Evolutionary conservation across 2,329 filamentous ascomycete species (phyloP).

Genomic region (Fusarium avenaceum): DNA sequence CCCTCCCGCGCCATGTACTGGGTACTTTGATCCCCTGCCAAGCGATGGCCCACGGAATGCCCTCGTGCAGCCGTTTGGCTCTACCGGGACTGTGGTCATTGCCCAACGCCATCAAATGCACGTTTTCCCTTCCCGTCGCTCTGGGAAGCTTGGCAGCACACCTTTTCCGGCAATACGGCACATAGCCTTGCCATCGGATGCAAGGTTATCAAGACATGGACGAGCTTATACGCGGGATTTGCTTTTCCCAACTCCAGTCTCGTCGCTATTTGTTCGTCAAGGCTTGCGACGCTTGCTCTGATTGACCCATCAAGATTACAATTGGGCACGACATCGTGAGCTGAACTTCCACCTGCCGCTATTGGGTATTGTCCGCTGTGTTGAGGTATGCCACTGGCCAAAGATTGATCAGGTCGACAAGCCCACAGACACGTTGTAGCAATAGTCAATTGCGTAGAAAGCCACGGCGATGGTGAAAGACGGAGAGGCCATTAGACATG

Average conservation of each 20-base stretch:
- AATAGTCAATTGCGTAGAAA: slow-evolving; percentile 42
- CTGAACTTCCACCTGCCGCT: slow-evolving; percentile 32
- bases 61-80: slow-evolving; percentile 21
- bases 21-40: slow-evolving; percentile 31
- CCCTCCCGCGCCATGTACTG: slow-evolving; percentile 15
- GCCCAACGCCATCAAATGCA: slow-evolving; percentile 33
- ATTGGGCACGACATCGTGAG: slow-evolving; percentile 29
- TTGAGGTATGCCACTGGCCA: slow-evolving; percentile 2
- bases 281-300: slow-evolving; percentile 19
- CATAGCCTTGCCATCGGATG: slow-evolving; percentile 15
- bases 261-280: slow-evolving; percentile 5
- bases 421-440: slow-evolving; percentile 3
- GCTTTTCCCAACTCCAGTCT: slow-evolving; percentile 19
- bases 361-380: slow-evolving; percentile 20
- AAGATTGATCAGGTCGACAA: background rate
- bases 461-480: slow-evolving; percentile 45
- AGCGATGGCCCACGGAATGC: slow-evolving; percentile 10
- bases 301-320: slow-evolving; percentile 17
- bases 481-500: background rate
- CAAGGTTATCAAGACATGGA: slow-evolving; percentile 10
- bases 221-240: slow-evolving; percentile 34
- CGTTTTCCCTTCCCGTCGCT: slow-evolving; percentile 26
- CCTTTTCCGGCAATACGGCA: slow-evolving; percentile 47
- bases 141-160: slow-evolving; percentile 41
- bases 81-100: slow-evolving; percentile 41